phyloP scores from a whole-genome alignment of 139 green algal species.

The Yamagishiella unicocca region DNA sequence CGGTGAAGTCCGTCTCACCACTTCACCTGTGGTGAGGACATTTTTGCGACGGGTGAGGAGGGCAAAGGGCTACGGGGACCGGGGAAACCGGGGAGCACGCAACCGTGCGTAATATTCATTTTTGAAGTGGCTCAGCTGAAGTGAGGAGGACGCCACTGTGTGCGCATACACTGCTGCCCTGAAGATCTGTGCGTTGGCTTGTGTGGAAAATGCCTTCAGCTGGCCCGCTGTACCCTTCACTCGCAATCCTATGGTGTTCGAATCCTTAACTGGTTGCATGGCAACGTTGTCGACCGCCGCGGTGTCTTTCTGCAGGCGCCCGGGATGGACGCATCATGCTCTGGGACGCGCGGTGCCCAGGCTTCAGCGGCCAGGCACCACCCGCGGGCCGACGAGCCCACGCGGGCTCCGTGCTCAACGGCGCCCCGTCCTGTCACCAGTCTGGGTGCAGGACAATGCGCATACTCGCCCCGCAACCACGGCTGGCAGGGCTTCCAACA shows the following conservation, averaged over 20 bases:
- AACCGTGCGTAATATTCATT: too few relatives aligned
- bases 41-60: conserved; percentile 87
- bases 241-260: too few relatives aligned
- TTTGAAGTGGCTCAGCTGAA: too few relatives aligned
- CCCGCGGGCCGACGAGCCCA: background rate
- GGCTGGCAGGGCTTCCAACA: background rate
- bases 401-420: background rate
- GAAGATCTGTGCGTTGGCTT: too few relatives aligned
- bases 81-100: too few relatives aligned
- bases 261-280: too few relatives aligned
- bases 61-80: too few relatives aligned
- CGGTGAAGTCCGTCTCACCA: conserved; percentile 77
- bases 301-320: conserved; percentile 60
- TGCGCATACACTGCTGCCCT: too few relatives aligned
- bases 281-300: too few relatives aligned
- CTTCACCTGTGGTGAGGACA: conserved; percentile 43
- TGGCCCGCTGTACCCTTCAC: too few relatives aligned
- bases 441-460: background rate
- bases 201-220: too few relatives aligned
- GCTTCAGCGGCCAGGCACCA: background rate
- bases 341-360: conserved; percentile 75
- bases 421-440: background rate
- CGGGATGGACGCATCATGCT: conserved; percentile 81
- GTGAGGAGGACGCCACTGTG: too few relatives aligned
- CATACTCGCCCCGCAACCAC: background rate